Evolutionary conservation across 345 rosid species (phyloP).

Genomic region (Lagerstroemia speciosa): DNA sequence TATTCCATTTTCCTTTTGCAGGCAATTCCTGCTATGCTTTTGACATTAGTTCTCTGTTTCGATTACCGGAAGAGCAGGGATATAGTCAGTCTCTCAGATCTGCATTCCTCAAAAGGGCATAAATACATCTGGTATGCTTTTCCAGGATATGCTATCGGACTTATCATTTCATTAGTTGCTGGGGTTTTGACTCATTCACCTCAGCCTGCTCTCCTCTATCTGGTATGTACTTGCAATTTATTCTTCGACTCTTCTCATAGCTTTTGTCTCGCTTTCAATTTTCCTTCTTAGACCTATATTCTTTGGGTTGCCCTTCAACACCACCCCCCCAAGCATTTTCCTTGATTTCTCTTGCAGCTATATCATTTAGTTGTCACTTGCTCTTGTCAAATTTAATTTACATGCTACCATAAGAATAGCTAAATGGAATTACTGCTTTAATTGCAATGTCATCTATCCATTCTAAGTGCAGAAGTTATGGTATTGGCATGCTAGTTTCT

Average conservation of each 20-base stretch:
- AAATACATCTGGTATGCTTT: conserved; percentile 90
- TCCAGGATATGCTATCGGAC: conserved; percentile 82
- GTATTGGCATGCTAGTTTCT: no score
- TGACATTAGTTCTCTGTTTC: conserved; percentile 79
- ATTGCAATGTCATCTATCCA: no score
- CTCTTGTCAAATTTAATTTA: no score
- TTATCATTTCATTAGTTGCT: conserved; percentile 67
- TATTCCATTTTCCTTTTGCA: conserved; percentile 20
- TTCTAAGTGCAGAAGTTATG: no score
- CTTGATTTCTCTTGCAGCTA: no score
- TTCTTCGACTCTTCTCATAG: neutral
- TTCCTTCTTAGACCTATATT: neutral
- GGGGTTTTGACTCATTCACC: conserved; percentile 78
- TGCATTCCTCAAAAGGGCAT: conserved; percentile 68
- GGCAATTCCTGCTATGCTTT: conserved; percentile 97
- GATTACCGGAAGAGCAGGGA: conserved; percentile 85
- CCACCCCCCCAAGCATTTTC: no score
- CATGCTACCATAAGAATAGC: no score
- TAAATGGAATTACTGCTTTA: no score
- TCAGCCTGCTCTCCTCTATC: conserved; percentile 93
- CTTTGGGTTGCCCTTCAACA: neutral
- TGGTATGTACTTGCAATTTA: conserved; percentile 35
- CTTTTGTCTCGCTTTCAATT: neutral
- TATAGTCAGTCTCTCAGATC: conserved; percentile 50
- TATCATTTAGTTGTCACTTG: no score